Evolutionary conservation across 495 filamentous ascomycete species (phyloP).

Genomic region (Aspergillus carlsbadensis): DNA sequence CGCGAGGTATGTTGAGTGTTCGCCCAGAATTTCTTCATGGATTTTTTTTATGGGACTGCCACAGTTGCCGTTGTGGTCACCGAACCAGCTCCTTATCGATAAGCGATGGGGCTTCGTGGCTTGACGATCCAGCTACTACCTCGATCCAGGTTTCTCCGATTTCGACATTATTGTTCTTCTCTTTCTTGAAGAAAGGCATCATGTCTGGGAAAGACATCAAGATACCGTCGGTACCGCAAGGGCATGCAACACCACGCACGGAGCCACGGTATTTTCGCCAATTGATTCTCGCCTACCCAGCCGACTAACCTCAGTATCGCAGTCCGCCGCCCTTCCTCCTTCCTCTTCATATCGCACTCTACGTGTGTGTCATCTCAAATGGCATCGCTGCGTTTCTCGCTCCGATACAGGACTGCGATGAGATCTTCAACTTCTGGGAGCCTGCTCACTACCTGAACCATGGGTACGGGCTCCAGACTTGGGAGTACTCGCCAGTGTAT

Average conservation of each 20-base stretch:
- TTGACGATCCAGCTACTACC: no score
- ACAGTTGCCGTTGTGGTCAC: constrained; percentile 32
- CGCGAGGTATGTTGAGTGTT: not conserved
- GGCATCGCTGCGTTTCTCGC: constrained; percentile 74
- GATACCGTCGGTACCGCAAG: constrained; percentile 8
- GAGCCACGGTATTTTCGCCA: constrained; percentile 32
- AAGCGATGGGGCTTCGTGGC: constrained; percentile 9
- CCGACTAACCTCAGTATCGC: constrained; percentile 7
- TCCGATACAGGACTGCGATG: constrained; percentile 97
- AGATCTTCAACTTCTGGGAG: constrained; percentile 99
- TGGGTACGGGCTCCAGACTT: constrained; percentile 93
- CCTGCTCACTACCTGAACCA: constrained; percentile 92
- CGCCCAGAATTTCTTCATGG: constrained; percentile 2
- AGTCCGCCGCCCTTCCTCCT: constrained; percentile 61
- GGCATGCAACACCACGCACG: constrained; percentile 16
- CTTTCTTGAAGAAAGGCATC: not conserved
- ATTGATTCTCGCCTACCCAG: not conserved
- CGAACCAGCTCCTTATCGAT: constrained; percentile 34
- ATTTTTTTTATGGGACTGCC: constrained; percentile 32
- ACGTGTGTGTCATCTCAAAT: constrained; percentile 71
- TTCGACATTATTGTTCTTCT: not conserved
- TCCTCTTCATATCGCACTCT: constrained; percentile 72
- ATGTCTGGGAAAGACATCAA: constrained; percentile 19
- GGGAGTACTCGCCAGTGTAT: constrained; percentile 97
- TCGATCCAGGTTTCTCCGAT: not conserved